Percentiles rank a stretch among this genome's conserved stretches.
Conservation (phyloP, 1,284 basidiomycete genomes). For the Apiotrichum veenhuisii region DNA sequence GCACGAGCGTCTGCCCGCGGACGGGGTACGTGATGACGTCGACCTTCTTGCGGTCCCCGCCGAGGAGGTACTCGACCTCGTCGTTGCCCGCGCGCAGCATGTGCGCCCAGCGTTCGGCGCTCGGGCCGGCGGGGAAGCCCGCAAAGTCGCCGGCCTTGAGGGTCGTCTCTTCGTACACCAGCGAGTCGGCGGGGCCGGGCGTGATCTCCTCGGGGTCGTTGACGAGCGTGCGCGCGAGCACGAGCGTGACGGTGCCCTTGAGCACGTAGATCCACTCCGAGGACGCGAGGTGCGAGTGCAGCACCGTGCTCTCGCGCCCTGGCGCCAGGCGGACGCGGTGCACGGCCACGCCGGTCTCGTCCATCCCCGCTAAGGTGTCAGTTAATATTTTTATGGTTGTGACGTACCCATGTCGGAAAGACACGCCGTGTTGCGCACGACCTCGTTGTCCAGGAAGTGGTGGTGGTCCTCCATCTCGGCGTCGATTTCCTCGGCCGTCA, state of each 20-base stretch:
- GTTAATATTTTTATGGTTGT: too few relatives aligned
- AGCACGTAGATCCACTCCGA: constrained; percentile 33
- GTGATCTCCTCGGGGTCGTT: constrained; percentile 12
- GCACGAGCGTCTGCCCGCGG: constrained; percentile 16
- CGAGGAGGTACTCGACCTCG: constrained; percentile 13
- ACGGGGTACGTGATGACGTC: constrained; percentile 19
- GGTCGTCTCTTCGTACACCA: constrained; percentile 9
- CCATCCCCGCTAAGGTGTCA: constrained; percentile 11
- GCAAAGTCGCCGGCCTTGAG: constrained; percentile 18
- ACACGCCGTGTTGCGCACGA: constrained; percentile 16
- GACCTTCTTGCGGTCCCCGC: constrained; percentile 13
- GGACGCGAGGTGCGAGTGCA: constrained; percentile 28
- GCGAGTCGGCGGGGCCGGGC: constrained; percentile 1
- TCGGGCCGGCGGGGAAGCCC: constrained; percentile 18
- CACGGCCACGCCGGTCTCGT: constrained; percentile 19
- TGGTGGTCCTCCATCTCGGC: constrained; percentile 16
- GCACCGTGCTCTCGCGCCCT: constrained; percentile 23
- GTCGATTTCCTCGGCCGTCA: constrained; percentile 23
- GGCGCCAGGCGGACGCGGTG: constrained; percentile 25
- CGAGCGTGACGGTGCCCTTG: constrained; percentile 16
- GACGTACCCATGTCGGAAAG: constrained; percentile 28
- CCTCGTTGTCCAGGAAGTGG: constrained; percentile 23
- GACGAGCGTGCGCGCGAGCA: constrained; percentile 9
- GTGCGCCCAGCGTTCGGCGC: constrained; percentile 17
- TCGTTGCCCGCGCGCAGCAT: constrained; percentile 7